Evolutionary conservation across 768 basidiomycete genomes (phyloP).

Genomic region (Boletus reticuloceps): DNA sequence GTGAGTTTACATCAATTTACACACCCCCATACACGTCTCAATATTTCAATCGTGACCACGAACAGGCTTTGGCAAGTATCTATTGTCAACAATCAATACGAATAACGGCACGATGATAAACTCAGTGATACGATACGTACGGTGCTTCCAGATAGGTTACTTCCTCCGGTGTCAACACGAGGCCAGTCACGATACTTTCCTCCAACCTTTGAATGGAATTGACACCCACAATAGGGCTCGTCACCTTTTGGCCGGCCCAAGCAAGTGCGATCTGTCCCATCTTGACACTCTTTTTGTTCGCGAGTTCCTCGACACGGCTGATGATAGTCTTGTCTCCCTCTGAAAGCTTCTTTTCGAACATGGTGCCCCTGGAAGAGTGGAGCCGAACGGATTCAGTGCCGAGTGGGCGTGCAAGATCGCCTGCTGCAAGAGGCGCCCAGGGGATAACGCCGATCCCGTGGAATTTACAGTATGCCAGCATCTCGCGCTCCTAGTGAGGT

Average conservation of each 20-base stretch:
- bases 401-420: slow-evolving; percentile 38
- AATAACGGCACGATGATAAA: background rate
- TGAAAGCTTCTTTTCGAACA: slow-evolving; percentile 21
- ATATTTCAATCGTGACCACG: slow-evolving; percentile 12
- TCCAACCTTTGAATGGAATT: slow-evolving; percentile 32
- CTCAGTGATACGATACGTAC: slow-evolving; percentile 10
- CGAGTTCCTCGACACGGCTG: slow-evolving; percentile 39
- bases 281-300: slow-evolving; percentile 35
- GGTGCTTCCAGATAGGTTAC: slow-evolving; percentile 28
- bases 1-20: too few relatives aligned
- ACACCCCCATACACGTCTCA: background rate
- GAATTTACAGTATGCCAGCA: slow-evolving; percentile 43
- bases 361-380: slow-evolving; percentile 14
- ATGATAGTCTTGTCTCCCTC: slow-evolving; percentile 37
- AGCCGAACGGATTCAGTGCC: slow-evolving; percentile 24
- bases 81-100: slow-evolving; percentile 7
- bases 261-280: slow-evolving; percentile 48
- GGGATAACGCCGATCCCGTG: slow-evolving; percentile 55
- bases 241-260: slow-evolving; percentile 40
- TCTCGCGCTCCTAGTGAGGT: slow-evolving; percentile 39
- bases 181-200: slow-evolving; percentile 26
- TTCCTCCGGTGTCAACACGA: slow-evolving; percentile 30
- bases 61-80: slow-evolving; percentile 16
- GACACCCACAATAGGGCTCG: slow-evolving; percentile 44
- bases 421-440: slow-evolving; percentile 44